Conservation (phyloP, 257 asterid species). For the Rubia yunnanensis region DNA sequence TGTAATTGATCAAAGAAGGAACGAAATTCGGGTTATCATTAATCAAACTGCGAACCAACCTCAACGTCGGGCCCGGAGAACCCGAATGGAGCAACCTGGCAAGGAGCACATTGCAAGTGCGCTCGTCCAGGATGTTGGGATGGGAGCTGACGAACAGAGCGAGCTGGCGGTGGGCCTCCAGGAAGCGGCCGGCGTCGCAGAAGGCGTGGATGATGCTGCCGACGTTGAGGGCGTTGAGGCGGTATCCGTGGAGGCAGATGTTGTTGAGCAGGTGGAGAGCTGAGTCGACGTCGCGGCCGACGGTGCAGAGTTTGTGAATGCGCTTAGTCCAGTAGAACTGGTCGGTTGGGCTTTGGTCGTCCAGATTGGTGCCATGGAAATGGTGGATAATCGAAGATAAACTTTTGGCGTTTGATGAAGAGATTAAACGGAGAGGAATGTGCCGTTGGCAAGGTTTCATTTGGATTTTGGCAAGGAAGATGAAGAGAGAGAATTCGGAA, state of each 20-base stretch:
- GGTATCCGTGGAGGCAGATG: conserved; percentile 43
- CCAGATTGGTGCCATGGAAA: conserved; percentile 13
- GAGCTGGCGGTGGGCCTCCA: conserved; percentile 59
- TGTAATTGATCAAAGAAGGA: conserved; percentile 68
- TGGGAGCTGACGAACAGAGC: conserved; percentile 26
- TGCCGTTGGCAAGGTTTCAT: background rate
- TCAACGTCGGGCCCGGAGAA: conserved; percentile 35
- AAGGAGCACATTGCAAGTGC: conserved; percentile 71
- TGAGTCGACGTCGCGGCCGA: conserved; percentile 39
- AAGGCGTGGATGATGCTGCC: conserved; percentile 71
- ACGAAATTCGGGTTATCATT: conserved; percentile 58
- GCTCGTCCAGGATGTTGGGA: conserved; percentile 53
- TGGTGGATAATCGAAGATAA: conserved; percentile 14
- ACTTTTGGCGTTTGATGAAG: conserved; percentile 25
- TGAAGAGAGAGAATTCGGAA: background rate
- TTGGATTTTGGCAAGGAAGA: background rate
- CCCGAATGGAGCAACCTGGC: conserved; percentile 60
- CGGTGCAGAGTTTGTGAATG: conserved; percentile 64
- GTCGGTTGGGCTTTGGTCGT: conserved; percentile 19
- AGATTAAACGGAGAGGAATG: conserved; percentile 13
- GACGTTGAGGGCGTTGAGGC: conserved; percentile 50
- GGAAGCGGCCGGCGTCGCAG: conserved; percentile 50
- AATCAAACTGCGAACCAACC: conserved; percentile 37
- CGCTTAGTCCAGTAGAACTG: conserved; percentile 45
- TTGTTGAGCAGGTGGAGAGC: conserved; percentile 55